Base-by-base conservation (phyloP, 1,139 yeast genomes). In the Magnusiomyces suaveolens region DNA sequence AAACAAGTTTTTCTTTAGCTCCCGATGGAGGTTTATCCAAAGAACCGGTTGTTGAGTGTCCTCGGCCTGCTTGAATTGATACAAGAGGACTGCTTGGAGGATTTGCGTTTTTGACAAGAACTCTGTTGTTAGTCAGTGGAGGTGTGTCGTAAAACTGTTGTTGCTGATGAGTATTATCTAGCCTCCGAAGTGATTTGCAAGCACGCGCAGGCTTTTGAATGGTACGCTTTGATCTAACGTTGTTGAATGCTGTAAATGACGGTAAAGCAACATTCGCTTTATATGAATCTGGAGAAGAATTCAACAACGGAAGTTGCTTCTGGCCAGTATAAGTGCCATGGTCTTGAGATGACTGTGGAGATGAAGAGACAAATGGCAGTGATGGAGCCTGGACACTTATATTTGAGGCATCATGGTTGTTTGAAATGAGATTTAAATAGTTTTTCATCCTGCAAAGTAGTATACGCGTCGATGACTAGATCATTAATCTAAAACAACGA, bases 111-210 rank as follows among this genome's bases (percentile, higher is more conserved):
- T 21, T 43, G 26, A 23, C 29, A 23, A 24, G 32, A 21, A 43
- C 47, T 16, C 47, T 24, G 32, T 21, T 43, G 47, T 33, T 33
- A 2, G 51, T 38, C 14, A 48, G 18, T 12, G 51, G 51, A 16
- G 51, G 51, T 8, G 51, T 48, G 18, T 38, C 51, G n/a, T 48
- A 48, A 18, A 38, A 38, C 16, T 36, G 18, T 36, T 36, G 18
- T 36, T 6, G 41, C 16, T 16, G 10, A 14, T 36, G 41, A 29
- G 12, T 6, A 6, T 6, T 6, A 29, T 29, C 12, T 29, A 6
- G 33, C 33, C 12, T 29, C 10, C 12, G 33, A 29, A 29, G 6
- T 12, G 33, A 29, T 6, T 29, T 29, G 33, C 12, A 12, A 29
- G 33, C 12, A 29, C 10, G 12, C 10, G 33, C 12, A 29, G 33